phyloP scores from a whole-genome alignment of 2,329 filamentous ascomycete species.

The Monilinia aucupariae region DNA sequence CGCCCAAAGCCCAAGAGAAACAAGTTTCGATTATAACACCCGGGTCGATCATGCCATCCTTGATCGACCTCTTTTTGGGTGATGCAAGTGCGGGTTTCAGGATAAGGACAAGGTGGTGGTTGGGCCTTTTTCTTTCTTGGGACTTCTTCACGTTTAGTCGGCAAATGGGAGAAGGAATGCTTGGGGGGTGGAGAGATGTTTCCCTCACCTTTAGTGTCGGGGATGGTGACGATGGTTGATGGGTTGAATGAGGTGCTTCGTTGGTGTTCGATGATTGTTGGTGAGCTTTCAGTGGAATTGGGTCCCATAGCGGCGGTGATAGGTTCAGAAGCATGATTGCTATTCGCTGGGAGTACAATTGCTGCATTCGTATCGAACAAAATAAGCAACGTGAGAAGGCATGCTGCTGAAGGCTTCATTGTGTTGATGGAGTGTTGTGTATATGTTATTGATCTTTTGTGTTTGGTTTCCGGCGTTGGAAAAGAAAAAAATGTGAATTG shows the following conservation, averaged over 20 bases:
- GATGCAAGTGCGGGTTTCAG: neutral
- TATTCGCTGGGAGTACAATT: neutral
- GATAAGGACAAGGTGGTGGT: neutral
- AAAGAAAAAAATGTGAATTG: no score
- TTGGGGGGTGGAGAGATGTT: neutral
- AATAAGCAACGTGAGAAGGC: neutral
- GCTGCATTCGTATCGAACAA: neutral
- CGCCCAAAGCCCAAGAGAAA: neutral
- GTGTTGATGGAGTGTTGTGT: neutral
- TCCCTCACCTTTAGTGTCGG: neutral
- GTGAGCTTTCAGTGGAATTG: neutral
- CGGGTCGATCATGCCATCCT: neutral
- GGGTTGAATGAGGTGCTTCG: neutral
- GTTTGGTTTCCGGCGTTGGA: neutral
- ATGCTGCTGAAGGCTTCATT: neutral
- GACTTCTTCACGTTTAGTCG: neutral
- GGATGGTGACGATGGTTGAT: neutral
- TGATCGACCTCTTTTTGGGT: slow-evolving; percentile 8
- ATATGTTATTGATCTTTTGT: neutral
- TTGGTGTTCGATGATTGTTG: neutral
- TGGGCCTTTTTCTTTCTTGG: neutral
- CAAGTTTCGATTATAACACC: neutral
- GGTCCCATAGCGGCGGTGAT: neutral
- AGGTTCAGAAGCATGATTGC: neutral
- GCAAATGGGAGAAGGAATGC: no score